Conservation (phyloP, 2,329 filamentous ascomycete genomes). For the Aspergillus sp. region DNA sequence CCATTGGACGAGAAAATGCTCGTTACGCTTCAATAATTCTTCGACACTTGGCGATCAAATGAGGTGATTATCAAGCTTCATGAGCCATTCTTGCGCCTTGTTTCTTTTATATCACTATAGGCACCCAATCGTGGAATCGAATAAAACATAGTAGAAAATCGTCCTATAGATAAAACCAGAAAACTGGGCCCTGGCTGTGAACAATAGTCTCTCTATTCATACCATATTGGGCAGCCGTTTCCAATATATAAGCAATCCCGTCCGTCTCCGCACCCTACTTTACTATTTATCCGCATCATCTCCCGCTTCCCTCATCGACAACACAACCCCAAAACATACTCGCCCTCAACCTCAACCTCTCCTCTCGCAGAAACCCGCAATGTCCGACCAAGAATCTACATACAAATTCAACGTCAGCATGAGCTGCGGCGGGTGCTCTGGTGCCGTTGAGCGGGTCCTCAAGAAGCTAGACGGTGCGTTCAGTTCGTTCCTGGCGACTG, state of each 20-base stretch:
- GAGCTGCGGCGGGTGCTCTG: conserved; percentile 95
- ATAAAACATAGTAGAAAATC: neutral
- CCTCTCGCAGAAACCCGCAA: conserved; percentile 9
- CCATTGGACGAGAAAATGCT: neutral
- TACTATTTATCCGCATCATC: neutral
- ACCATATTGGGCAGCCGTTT: no score
- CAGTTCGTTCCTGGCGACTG: neutral
- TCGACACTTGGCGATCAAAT: neutral
- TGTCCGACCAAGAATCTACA: conserved; percentile 81
- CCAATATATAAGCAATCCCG: neutral
- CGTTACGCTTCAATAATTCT: neutral
- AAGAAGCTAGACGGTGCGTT: conserved; percentile 84
- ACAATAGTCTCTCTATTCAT: neutral
- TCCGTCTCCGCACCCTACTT: neutral
- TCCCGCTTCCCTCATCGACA: neutral
- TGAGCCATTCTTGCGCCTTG: conserved; percentile 17
- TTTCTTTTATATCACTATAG: neutral
- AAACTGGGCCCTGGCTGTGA: neutral
- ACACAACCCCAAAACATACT: conserved; percentile 4
- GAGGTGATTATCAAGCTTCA: conserved; percentile 7
- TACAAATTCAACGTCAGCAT: conserved; percentile 97
- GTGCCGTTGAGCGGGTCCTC: conserved; percentile 87
- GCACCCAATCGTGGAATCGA: neutral
- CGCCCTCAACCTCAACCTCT: neutral
- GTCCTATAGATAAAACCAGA: no score